These are phyloP conservation scores for Salix koriyanagi DNA, from an alignment of 345 rosid genomes.

Conservation along the genomic window DNA sequence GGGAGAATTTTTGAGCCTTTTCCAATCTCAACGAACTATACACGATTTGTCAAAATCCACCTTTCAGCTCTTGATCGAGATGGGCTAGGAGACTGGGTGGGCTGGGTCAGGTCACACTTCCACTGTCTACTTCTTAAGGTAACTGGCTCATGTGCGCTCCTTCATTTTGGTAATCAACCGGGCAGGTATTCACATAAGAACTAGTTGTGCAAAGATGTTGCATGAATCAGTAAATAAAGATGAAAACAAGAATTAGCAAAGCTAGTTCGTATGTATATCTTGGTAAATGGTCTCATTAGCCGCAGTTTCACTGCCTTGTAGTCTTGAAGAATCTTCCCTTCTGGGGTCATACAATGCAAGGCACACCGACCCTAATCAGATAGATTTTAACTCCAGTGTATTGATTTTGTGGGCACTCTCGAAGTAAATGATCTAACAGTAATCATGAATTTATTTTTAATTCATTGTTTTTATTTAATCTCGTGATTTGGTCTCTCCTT, in stretches of 20 bases:
- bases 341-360: neutral
- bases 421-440: neutral
- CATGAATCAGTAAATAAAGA: neutral
- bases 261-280: no score
- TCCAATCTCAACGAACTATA: conserved; percentile 39
- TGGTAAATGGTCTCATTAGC: no score
- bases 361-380: neutral
- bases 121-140: conserved; percentile 51
- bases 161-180: neutral
- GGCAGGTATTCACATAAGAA: neutral
- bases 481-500: neutral
- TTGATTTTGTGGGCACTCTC: neutral
- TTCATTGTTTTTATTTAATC: neutral
- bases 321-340: neutral
- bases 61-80: conserved; percentile 44
- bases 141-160: neutral
- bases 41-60: conserved; percentile 44
- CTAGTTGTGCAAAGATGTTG: neutral
- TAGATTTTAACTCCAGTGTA: neutral
- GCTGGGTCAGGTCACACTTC: conserved; percentile 64
- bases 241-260: neutral
- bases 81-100: conserved; percentile 52
- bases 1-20: conserved; percentile 41
- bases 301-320: neutral
- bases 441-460: neutral